phyloP scores from a whole-genome alignment of 169 alveolate species.

The Eimeria acervulina region DNA sequence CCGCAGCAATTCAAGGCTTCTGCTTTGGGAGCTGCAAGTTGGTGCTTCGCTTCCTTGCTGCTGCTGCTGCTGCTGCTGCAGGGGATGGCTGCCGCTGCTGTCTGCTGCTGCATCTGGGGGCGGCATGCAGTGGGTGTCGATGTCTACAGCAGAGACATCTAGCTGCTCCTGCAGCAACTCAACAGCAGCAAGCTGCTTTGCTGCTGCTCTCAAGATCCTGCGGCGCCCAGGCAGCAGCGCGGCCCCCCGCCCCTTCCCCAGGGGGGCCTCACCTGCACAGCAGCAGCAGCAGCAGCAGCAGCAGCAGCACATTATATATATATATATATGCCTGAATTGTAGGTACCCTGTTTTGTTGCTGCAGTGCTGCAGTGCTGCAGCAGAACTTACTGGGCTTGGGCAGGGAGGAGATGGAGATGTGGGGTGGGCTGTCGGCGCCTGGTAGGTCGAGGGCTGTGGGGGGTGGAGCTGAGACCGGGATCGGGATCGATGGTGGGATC shows the following conservation, averaged over 20 bases:
- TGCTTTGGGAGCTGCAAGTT: background rate
- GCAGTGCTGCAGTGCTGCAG: background rate
- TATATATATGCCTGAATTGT: background rate
- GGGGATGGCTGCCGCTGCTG: background rate
- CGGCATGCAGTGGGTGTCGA: constrained; percentile 59
- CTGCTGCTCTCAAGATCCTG: constrained; percentile 35
- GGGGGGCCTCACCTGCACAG: constrained; percentile 4
- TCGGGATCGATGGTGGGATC: background rate
- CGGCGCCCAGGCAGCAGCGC: constrained; percentile 53
- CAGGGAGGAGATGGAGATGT: constrained; percentile 11
- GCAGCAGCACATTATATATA: background rate
- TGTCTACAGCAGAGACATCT: constrained; percentile 61
- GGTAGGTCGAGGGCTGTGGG: background rate
- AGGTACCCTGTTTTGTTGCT: background rate
- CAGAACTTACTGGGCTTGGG: background rate
- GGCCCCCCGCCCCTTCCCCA: background rate
- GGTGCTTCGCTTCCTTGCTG: background rate
- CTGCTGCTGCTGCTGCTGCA: background rate
- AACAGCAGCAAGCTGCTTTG: constrained; percentile 50
- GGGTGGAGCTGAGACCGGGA: background rate
- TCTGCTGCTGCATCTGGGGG: constrained; percentile 13
- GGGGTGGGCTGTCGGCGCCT: constrained; percentile 52
- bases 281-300: background rate
- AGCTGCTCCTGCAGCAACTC: constrained; percentile 57
- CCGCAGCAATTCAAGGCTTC: constrained; percentile 36